A percentile compares a stretch with the other conserved stretches of the same genome.
Conservation (phyloP, 2,329 filamentous ascomycete species). For the Verticillium isaacii region DNA sequence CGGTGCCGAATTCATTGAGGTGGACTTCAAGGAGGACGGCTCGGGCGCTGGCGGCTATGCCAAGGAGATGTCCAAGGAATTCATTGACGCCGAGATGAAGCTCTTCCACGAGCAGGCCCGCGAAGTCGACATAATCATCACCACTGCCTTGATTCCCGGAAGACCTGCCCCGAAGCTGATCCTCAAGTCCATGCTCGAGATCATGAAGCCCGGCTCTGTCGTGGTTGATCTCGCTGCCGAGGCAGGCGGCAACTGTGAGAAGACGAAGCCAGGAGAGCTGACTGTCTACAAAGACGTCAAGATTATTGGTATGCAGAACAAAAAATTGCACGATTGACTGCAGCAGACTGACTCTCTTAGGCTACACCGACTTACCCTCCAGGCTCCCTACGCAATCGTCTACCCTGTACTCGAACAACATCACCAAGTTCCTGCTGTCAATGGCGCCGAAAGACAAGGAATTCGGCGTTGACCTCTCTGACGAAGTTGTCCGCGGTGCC, state of each 20-base stretch:
- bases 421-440: slow-evolving; percentile 81
- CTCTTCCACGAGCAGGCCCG: slow-evolving; percentile 82
- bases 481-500: slow-evolving; percentile 80
- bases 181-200: slow-evolving; percentile 70
- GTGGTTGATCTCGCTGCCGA: slow-evolving; percentile 86
- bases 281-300: slow-evolving; percentile 72
- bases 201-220: slow-evolving; percentile 87
- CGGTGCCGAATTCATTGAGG: slow-evolving; percentile 85
- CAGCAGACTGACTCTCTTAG: slow-evolving; percentile 23
- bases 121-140: slow-evolving; percentile 90
- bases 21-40: slow-evolving; percentile 79
- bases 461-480: slow-evolving; percentile 74
- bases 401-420: slow-evolving; percentile 89
- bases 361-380: slow-evolving; percentile 84
- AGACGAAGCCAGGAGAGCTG: slow-evolving; percentile 69
- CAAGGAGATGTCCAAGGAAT: slow-evolving; percentile 92
- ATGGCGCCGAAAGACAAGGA: slow-evolving; percentile 73
- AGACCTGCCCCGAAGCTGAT: slow-evolving; percentile 79
- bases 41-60: slow-evolving; percentile 82
- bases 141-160: slow-evolving; percentile 86
- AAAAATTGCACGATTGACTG: not conserved
- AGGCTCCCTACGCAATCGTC: slow-evolving; percentile 84
- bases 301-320: slow-evolving; percentile 61
- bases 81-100: slow-evolving; percentile 90
- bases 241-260: slow-evolving; percentile 82